A percentile compares a stretch with the other conserved stretches of the same genome.
Evolutionary conservation across 352 stramenopile genomes (phyloP).

Genomic region (Aphanomyces astaci): DNA sequence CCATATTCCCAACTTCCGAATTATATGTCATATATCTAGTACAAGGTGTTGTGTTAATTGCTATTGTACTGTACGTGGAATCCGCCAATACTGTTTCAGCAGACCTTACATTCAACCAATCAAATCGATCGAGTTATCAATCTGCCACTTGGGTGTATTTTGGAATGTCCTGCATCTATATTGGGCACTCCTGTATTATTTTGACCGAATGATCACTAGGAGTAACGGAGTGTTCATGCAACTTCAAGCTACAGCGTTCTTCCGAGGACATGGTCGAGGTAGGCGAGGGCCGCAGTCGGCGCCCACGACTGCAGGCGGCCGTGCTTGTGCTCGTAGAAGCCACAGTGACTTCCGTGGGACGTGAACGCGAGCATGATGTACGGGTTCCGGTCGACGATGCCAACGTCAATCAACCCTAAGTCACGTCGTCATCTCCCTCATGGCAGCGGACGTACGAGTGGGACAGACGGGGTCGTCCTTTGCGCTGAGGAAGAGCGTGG

Average conservation of each 20-base stretch:
- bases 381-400: conserved; percentile 39
- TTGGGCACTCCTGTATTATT: no score
- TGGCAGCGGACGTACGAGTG: conserved; percentile 55
- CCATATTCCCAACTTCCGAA: no score
- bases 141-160: no score
- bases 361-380: conserved; percentile 51
- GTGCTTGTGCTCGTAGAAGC: conserved; percentile 52
- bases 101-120: no score
- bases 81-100: no score
- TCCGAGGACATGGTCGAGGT: conserved; percentile 44
- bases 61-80: no score
- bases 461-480: conserved; percentile 73
- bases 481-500: conserved; percentile 63
- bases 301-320: conserved; percentile 54
- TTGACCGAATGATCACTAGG: no score
- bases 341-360: conserved; percentile 56
- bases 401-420: neutral
- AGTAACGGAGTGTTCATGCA: no score
- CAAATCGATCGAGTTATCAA: no score
- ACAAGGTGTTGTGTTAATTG: neutral
- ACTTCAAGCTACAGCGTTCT: no score
- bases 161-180: no score
- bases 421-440: neutral
- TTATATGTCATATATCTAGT: no score
- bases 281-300: conserved; percentile 46